Conservation (phyloP, 2,329 filamentous ascomycete genomes). For the Dothideomycetidae sp. region DNA sequence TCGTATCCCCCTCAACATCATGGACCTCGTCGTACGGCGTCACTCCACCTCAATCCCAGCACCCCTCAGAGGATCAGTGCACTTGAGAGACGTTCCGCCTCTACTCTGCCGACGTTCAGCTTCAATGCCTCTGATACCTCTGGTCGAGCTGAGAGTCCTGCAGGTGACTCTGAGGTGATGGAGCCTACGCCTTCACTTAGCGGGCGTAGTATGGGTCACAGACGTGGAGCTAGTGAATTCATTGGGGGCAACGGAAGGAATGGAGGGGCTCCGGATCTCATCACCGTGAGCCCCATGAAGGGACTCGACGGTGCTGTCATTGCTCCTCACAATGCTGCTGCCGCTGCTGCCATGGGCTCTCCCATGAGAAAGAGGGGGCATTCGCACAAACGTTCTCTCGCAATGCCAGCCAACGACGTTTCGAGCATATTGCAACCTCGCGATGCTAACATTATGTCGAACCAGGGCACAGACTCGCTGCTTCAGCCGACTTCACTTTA, state of each 20-base stretch:
- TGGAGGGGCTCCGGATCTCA: conserved; percentile 36
- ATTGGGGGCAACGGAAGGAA: conserved; percentile 53
- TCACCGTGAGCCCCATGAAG: conserved; percentile 59
- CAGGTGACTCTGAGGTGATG: conserved; percentile 13
- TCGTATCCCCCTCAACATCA: conserved; percentile 7
- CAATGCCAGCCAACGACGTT: conserved; percentile 73
- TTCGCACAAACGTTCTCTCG: conserved; percentile 64
- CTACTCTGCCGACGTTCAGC: conserved; percentile 33
- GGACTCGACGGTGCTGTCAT: conserved; percentile 32
- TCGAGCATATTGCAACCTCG: conserved; percentile 50
- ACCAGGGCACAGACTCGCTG: conserved; percentile 2
- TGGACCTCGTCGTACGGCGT: conserved; percentile 18
- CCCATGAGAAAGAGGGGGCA: conserved; percentile 51
- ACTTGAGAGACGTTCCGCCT: conserved; percentile 28
- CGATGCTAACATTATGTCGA: conserved; percentile 32
- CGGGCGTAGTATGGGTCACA: conserved; percentile 46
- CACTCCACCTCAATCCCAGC: conserved; percentile 23
- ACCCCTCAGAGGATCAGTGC: conserved; percentile 23
- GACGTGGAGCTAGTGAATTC: conserved; percentile 73
- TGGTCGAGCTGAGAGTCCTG: conserved; percentile 20
- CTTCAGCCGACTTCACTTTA: conserved; percentile 5
- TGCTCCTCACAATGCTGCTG: conserved; percentile 40
- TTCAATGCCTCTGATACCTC: conserved; percentile 34
- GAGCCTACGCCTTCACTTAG: conserved; percentile 29
- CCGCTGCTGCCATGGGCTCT: conserved; percentile 33